Evolutionary conservation across 768 basidiomycete species (phyloP).

Genomic region (Phanerochaete carnosa): DNA sequence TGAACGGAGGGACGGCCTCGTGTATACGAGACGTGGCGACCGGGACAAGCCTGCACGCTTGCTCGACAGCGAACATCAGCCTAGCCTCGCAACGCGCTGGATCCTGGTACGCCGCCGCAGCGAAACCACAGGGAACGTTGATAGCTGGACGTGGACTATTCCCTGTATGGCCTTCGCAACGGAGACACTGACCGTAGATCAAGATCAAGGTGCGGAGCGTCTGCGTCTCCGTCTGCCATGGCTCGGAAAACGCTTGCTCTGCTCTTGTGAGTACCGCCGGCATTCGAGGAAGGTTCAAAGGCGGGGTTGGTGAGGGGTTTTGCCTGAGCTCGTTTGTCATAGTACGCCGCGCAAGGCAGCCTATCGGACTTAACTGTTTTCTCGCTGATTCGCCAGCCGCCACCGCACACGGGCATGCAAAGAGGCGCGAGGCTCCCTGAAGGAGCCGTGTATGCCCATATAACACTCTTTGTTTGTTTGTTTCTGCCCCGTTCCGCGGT

Average conservation of each 20-base stretch:
- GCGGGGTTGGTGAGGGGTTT: neutral
- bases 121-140: neutral
- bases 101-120: neutral
- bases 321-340: neutral
- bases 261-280: neutral
- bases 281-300: neutral
- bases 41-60: neutral
- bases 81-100: neutral
- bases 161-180: neutral
- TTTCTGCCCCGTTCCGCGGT: neutral
- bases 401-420: neutral
- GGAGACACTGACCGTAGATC: too few species aligned
- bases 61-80: neutral
- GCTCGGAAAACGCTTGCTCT: neutral
- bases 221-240: too few species aligned
- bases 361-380: neutral
- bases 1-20: neutral
- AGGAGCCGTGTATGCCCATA: neutral
- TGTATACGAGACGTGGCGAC: neutral
- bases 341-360: neutral
- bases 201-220: too few species aligned
- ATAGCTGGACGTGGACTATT: neutral
- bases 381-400: neutral
- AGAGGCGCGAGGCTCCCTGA: neutral
- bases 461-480: neutral